These are phyloP conservation scores for Angophora floribunda DNA, from an alignment of 345 rosid genomes.

Conservation along the genomic window DNA sequence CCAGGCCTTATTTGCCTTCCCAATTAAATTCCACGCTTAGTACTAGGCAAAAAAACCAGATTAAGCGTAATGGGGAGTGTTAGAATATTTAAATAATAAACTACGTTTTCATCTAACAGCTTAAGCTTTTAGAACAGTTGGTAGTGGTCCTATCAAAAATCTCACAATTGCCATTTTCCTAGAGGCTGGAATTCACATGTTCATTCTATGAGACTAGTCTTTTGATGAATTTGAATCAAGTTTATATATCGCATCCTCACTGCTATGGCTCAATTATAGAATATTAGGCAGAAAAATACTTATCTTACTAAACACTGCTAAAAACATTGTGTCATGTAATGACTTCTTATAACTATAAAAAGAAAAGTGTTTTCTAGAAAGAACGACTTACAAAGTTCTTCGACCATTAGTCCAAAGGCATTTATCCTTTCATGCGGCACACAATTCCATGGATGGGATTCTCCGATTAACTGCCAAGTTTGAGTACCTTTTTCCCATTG, in stretches of 20 bases:
- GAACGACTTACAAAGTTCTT: background rate
- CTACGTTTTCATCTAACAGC: too few relatives aligned
- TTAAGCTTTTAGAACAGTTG: too few relatives aligned
- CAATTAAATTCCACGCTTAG: too few relatives aligned
- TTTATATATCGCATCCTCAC: background rate
- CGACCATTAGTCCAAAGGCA: too few relatives aligned
- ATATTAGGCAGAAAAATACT: background rate
- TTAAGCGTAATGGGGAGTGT: too few relatives aligned
- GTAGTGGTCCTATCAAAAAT: too few relatives aligned
- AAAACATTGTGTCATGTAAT: background rate
- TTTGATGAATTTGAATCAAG: background rate
- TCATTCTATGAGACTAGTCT: background rate
- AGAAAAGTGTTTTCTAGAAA: background rate
- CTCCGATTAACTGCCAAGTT: background rate
- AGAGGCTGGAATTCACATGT: background rate
- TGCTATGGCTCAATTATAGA: background rate
- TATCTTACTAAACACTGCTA: background rate
- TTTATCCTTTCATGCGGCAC: too few relatives aligned
- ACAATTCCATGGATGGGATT: background rate
- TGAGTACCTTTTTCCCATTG: background rate
- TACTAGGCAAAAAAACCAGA: too few relatives aligned
- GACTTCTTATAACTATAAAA: background rate
- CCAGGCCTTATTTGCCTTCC: too few relatives aligned
- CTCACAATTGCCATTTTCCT: background rate
- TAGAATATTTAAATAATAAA: too few relatives aligned